Conservation (phyloP, 148 eudicot genomes). For the Fagopyrum esculentum region DNA sequence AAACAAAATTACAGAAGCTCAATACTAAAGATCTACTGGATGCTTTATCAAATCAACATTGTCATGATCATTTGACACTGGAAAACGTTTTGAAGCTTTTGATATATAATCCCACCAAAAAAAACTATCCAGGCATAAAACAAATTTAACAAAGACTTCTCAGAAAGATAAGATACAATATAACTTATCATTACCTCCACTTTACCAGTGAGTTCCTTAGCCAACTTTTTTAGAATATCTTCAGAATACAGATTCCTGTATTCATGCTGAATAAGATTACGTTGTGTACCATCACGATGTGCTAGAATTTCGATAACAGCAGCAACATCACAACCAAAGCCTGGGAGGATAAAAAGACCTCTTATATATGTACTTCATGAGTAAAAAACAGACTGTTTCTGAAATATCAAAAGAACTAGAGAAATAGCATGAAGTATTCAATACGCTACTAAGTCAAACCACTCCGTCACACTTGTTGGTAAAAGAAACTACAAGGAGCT, state of each 20-base stretch:
- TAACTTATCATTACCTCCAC: constrained; percentile 34
- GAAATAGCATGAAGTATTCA: not conserved
- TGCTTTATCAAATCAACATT: not conserved
- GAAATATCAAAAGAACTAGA: not conserved
- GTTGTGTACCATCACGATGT: constrained; percentile 68
- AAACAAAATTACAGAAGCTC: not conserved
- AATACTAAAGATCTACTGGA: not conserved
- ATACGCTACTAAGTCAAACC: not conserved
- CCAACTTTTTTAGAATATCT: constrained; percentile 51
- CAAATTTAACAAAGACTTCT: not conserved
- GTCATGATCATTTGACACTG: not conserved
- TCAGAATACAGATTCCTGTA: constrained; percentile 48
- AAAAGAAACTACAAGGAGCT: not conserved
- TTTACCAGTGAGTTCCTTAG: constrained; percentile 61
- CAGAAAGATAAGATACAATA: not conserved
- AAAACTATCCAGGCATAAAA: not conserved
- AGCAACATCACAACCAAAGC: constrained; percentile 69
- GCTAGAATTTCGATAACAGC: constrained; percentile 62
- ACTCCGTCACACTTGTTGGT: not conserved
- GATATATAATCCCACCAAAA: not conserved
- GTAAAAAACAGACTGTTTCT: not conserved
- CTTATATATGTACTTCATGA: not conserved
- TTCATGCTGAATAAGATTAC: constrained; percentile 51
- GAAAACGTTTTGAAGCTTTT: not conserved
- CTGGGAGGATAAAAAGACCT: constrained; percentile 20